Base-by-base conservation (phyloP, 257 asterid species). In the Cruciata laevipes region DNA sequence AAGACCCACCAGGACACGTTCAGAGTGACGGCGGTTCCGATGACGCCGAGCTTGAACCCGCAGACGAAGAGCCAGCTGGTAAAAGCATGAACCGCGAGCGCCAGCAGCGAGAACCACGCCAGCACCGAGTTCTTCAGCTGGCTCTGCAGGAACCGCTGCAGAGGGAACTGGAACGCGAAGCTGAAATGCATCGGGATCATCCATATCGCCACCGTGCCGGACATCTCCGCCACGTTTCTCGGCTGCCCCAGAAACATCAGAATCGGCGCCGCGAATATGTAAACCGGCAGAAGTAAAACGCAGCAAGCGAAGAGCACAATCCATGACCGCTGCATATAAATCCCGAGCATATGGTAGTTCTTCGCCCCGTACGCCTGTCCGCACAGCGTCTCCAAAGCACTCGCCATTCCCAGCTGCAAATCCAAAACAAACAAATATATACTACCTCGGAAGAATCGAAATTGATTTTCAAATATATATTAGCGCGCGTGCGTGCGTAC, bases 331-430 rank as follows among this genome's bases (percentile, higher is more conserved):
- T 89, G 98, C 37, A 91, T 77, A 63, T 91, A 91, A 3, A 91
- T 73, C 1, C 96, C 98, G 61, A 91, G 82, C 95, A 89, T 87
- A 71, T 82, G 32, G 68, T 89, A 80, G 21, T 83, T 79, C 72
- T 86, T 87, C 7, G 96, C 96, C 0, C 96, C 96, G 70, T 47
- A 91, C 3, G 98, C 96, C 51, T 91, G 98, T n/a, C 98, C 98
- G 70, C 98, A 88, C 4, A 91, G 82, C 3, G 96, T 91, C 44
- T 91, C 98, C 63, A 91, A 63, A 0, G 96, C 98, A 69, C 95
- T 89, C 57, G 96, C 96, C 95, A 91, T 89, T 0, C 98, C 98
- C 9, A 91, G 38, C 44, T 40, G 9, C 31, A 24, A 9, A 27
- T 10, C 7, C 8, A 35, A 35, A 35, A 35, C 4, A 35, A 5